phyloP scores from a whole-genome alignment of 345 rosid species.

The Sapria himalayana region DNA sequence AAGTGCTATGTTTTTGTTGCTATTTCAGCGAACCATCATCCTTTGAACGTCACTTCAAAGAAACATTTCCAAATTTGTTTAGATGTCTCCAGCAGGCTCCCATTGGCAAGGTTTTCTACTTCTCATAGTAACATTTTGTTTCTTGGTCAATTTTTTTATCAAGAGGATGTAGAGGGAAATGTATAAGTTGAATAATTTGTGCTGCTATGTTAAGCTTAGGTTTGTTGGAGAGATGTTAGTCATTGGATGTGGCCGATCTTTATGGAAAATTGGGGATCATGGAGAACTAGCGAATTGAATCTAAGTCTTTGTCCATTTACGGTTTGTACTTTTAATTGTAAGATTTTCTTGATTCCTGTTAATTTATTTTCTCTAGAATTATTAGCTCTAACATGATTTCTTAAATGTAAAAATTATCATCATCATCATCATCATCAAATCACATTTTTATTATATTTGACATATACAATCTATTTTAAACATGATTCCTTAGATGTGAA shows the following conservation, averaged over 20 bases:
- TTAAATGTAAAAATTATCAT: too few relatives aligned
- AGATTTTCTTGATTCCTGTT: conserved; percentile 2
- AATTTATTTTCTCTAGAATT: too few relatives aligned
- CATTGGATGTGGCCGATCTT: conserved; percentile 99
- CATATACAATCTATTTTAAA: too few relatives aligned
- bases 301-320: conserved; percentile 62
- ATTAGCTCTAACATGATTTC: too few relatives aligned
- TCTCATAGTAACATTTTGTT: neutral
- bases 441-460: too few relatives aligned
- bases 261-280: conserved; percentile 54
- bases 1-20: neutral
- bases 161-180: neutral
- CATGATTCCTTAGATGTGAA: too few relatives aligned
- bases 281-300: conserved; percentile 60
- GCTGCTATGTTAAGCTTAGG: conserved; percentile 14
- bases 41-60: conserved; percentile 41
- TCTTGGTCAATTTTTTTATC: neutral
- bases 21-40: conserved; percentile 57
- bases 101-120: conserved; percentile 27
- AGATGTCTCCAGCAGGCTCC: conserved; percentile 56
- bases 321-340: conserved; percentile 19
- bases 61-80: conserved; percentile 38
- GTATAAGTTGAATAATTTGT: neutral
- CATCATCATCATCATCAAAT: too few relatives aligned
- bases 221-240: conserved; percentile 65